Percentiles rank a stretch among this genome's conserved stretches.
Conservation (phyloP, 805 yeast genomes). For the Candida nitratophila region DNA sequence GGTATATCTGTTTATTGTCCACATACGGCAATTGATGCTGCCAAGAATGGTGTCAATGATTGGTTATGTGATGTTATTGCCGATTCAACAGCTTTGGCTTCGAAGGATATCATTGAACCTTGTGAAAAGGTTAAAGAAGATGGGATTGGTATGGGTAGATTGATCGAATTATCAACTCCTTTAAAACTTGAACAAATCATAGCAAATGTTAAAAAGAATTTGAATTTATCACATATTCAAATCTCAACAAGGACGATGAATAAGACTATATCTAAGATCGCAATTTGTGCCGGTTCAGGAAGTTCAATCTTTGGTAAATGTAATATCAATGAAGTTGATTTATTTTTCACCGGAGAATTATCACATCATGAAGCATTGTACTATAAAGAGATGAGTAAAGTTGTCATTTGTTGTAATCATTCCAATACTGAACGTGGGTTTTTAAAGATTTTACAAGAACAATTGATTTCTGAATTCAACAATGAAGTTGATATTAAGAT, state of each 20-base stretch:
- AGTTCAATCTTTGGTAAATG: conserved; percentile 54
- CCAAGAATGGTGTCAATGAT: conserved; percentile 88
- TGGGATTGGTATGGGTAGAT: conserved; percentile 76
- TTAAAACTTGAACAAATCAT: conserved; percentile 40
- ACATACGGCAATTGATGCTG: conserved; percentile 94
- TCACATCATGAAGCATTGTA: conserved; percentile 87
- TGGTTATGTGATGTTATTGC: conserved; percentile 65
- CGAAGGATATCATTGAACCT: background rate
- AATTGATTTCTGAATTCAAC: conserved; percentile 37
- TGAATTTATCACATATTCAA: conserved; percentile 54
- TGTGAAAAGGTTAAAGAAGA: background rate
- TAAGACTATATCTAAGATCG: conserved; percentile 47
- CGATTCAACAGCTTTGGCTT: conserved; percentile 5
- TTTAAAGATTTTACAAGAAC: conserved; percentile 43
- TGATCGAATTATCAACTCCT: conserved; percentile 41
- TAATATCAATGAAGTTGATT: conserved; percentile 40
- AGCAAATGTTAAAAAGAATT: conserved; percentile 40
- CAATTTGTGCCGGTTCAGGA: conserved; percentile 96
- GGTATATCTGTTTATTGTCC: conserved; percentile 92
- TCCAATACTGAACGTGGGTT: conserved; percentile 91
- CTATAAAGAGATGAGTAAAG: conserved; percentile 61
- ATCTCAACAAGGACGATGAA: conserved; percentile 28
- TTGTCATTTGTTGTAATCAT: conserved; percentile 79
- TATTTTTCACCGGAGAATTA: conserved; percentile 85
- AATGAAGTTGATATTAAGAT: conserved; percentile 37